Percentiles rank a stretch among this genome's conserved stretches.
phyloP scores from a whole-genome alignment of 2,329 filamentous ascomycete species.

The Lecanosticta acicola region DNA sequence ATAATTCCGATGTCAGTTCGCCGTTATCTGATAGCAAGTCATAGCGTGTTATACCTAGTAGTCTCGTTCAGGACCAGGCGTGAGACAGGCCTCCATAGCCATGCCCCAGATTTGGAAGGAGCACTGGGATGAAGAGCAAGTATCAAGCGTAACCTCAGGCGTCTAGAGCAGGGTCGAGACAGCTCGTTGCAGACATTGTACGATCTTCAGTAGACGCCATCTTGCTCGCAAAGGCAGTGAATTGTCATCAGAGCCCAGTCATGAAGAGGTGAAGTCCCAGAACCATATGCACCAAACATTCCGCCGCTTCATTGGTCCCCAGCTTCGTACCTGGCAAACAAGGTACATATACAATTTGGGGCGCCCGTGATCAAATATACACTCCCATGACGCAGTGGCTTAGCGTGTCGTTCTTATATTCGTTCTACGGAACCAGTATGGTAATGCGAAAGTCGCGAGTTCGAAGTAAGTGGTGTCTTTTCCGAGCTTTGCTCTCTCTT shows the following conservation, averaged over 20 bases:
- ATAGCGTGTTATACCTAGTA: too few relatives aligned
- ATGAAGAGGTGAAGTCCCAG: background rate
- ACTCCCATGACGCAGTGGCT: conserved; percentile 25
- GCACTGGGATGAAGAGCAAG: too few relatives aligned
- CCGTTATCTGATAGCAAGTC: too few relatives aligned
- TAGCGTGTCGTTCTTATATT: conserved; percentile 29
- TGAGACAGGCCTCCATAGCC: too few relatives aligned
- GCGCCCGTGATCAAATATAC: conserved; percentile 9
- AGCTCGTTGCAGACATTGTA: too few relatives aligned
- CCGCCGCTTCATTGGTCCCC: background rate
- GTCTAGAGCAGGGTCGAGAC: too few relatives aligned
- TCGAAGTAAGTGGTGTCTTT: conserved; percentile 10
- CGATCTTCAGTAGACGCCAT: too few relatives aligned
- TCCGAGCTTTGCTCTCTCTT: background rate
- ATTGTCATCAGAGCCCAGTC: background rate
- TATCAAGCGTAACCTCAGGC: too few relatives aligned
- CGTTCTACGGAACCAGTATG: conserved; percentile 17
- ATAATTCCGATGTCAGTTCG: too few relatives aligned
- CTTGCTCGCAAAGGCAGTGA: too few relatives aligned
- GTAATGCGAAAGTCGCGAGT: conserved; percentile 27
- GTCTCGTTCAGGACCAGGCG: too few relatives aligned
- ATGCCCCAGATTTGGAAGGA: too few relatives aligned
- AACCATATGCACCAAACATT: background rate
- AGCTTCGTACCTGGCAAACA: background rate
- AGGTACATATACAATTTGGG: background rate